Conservation (phyloP, 2,329 filamentous ascomycete genomes). For the Nemania serpens region DNA sequence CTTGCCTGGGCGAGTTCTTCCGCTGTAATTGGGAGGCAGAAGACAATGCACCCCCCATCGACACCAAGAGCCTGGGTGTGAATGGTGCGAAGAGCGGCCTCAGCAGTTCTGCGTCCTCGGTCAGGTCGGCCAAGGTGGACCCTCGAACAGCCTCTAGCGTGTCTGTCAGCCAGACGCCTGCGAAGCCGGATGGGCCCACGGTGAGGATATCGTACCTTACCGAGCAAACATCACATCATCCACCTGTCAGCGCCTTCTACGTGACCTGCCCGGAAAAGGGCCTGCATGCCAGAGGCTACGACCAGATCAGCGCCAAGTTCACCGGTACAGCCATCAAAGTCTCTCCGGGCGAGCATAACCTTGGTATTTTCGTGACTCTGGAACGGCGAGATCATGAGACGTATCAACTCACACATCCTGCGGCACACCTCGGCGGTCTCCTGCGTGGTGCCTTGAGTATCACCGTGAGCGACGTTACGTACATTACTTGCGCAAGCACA, state of each 20-base stretch:
- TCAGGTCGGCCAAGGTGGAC: conserved; percentile 50
- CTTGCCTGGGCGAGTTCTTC: conserved; percentile 95
- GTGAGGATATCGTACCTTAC: conserved; percentile 92
- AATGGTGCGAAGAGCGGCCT: conserved; percentile 39
- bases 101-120: conserved; percentile 51
- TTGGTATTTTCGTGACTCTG: conserved; percentile 92
- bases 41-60: conserved; percentile 72
- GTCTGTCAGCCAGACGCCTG: conserved; percentile 55
- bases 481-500: conserved; percentile 86
- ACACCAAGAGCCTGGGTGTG: conserved; percentile 48
- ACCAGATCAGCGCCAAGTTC: conserved; percentile 97
- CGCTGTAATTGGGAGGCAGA: conserved; percentile 96
- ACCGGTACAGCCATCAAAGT: conserved; percentile 95
- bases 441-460: conserved; percentile 86
- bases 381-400: conserved; percentile 82
- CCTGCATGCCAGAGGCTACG: conserved; percentile 84
- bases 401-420: conserved; percentile 92
- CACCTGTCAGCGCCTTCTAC: conserved; percentile 94
- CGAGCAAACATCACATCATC: conserved; percentile 97
- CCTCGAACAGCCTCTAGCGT: conserved; percentile 54
- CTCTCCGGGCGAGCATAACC: conserved; percentile 87
- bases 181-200: conserved; percentile 51
- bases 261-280: conserved; percentile 92
- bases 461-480: conserved; percentile 87
- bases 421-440: conserved; percentile 88